Conservation (phyloP, 2,329 filamentous ascomycete species). For the Ceratocystis variospora region DNA sequence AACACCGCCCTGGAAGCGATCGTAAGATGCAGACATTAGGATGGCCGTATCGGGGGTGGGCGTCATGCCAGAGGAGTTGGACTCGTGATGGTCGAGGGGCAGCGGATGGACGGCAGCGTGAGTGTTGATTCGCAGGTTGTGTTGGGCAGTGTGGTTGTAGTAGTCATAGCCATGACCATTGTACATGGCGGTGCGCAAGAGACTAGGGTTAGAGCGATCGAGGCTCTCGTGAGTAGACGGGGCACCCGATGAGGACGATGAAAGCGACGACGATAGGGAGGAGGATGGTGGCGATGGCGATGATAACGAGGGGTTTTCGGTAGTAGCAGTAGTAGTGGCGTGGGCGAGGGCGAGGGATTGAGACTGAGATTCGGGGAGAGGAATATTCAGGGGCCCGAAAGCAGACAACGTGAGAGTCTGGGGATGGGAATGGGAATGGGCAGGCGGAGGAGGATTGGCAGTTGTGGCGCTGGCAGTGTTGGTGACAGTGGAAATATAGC, state of each 20-base stretch:
- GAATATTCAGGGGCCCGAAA: constrained; percentile 8
- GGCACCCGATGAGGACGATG: neutral
- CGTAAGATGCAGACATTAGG: constrained; percentile 18
- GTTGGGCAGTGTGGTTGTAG: constrained; percentile 9
- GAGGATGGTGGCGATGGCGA: neutral
- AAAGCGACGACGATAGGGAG: neutral
- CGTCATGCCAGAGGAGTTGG: constrained; percentile 12
- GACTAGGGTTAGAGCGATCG: neutral
- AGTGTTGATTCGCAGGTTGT: constrained; percentile 18
- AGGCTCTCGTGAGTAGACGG: neutral
- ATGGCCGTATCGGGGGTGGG: constrained; percentile 18
- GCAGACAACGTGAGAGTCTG: constrained; percentile 8
- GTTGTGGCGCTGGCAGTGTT: neutral
- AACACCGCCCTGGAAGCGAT: constrained; percentile 10
- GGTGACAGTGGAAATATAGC: neutral
- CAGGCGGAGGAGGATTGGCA: neutral
- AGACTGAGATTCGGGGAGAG: constrained; percentile 4
- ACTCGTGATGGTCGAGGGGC: constrained; percentile 8
- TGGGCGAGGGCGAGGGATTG: neutral
- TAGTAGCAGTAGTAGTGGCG: neutral
- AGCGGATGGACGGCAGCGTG: constrained; percentile 10
- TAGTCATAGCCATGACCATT: constrained; percentile 18
- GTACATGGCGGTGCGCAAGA: constrained; percentile 15
- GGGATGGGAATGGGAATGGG: constrained; percentile 7
- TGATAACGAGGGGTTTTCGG: neutral